Base-by-base conservation (phyloP, 495 filamentous ascomycete species). In the Pseudoneurospora amorphoporcata region DNA sequence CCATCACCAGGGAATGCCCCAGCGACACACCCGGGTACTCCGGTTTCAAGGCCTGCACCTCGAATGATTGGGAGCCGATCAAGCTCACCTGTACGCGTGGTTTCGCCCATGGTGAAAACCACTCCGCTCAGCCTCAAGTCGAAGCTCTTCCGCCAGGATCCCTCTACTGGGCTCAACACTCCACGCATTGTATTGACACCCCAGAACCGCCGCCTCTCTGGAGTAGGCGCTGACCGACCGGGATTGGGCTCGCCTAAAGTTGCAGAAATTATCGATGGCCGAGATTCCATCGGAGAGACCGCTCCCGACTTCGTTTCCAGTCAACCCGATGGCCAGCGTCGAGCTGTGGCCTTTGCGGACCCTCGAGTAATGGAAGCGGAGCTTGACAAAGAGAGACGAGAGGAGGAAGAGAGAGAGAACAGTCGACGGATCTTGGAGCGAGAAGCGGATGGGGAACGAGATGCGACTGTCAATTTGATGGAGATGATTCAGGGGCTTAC, bases 221-320 rank as follows among this genome's bases (percentile, higher is more conserved):
- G 92, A 4, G 78, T 94, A 72, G 93, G 92, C 12, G 89, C 90
- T 75, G 92, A 94, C 75, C 88, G 87, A 72, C 83, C 88, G 74
- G 92, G 92, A 5, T 87, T 95, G 69, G 93, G 93, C 29, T 96
- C 93, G 4, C 93, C 93, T 8, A 88, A 86, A 17, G 88, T 96
- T 41, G 87, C 91, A 16, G 90, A 88, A 32, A 86, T 94, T 35
- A 87, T 95, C 41, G 91, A 93, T 68, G 87, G 89, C 69, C 88
- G 93, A 58, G 86, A 83, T 53, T 93, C 91, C 8, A 90, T 96
- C 72, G 87, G 89, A 38, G 89, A 94, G 69, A 83, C 84, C 17
- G 87, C 91, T 12, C 82, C 83, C 5, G 80, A 84, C 8, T 95
- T 95, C 76, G 80, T 88, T 68, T 88, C 90, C 0, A 80, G 78